Conservation (phyloP, 345 rosid species). For the Cardiospermum halicacabum region DNA sequence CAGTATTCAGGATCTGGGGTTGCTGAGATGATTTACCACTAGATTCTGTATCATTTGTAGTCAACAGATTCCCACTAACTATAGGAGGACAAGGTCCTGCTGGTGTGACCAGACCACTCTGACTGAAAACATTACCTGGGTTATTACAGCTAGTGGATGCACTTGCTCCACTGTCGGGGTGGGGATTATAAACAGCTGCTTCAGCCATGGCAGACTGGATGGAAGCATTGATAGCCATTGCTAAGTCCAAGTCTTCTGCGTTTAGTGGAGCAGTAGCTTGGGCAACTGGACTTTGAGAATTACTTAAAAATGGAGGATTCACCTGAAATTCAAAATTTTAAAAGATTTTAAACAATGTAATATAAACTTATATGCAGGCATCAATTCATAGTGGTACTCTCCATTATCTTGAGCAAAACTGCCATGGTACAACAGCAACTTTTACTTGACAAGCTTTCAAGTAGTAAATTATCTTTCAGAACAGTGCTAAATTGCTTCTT, state of each 20-base stretch:
- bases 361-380: neutral
- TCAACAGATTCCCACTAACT: conserved; percentile 22
- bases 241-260: conserved; percentile 56
- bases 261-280: conserved; percentile 69
- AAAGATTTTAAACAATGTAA: neutral
- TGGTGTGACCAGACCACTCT: conserved; percentile 19
- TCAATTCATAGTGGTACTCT: neutral
- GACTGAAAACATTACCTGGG: conserved; percentile 15
- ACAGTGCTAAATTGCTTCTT: neutral
- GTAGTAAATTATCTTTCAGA: neutral
- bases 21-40: conserved; percentile 20
- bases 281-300: conserved; percentile 27
- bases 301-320: conserved; percentile 56
- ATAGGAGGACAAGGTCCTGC: conserved; percentile 25
- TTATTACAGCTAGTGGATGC: conserved; percentile 37
- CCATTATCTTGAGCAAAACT: neutral
- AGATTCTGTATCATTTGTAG: conserved; percentile 22
- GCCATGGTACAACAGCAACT: neutral
- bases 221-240: conserved; percentile 76
- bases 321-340: conserved; percentile 35
- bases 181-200: conserved; percentile 29
- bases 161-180: conserved; percentile 32
- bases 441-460: neutral
- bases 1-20: conserved; percentile 13
- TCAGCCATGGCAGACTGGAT: conserved; percentile 52